Conservation (phyloP, 257 asterid species). For the Solanum dulcamara region DNA sequence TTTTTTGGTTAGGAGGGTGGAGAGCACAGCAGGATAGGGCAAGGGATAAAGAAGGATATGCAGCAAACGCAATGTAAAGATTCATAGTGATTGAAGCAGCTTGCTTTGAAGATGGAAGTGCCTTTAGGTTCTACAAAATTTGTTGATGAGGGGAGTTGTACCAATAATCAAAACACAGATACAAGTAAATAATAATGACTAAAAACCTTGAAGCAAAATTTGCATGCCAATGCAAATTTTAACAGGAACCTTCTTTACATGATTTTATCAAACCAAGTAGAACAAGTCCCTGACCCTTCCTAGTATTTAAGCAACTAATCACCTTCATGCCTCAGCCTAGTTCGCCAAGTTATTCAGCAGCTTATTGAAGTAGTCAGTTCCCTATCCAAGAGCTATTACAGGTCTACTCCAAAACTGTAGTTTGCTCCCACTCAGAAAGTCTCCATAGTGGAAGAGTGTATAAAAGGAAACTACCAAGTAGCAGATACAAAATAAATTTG, state of each 20-base stretch:
- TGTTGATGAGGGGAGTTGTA: background rate
- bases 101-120: background rate
- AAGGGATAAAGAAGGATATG: background rate
- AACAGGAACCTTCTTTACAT: background rate
- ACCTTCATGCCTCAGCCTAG: background rate
- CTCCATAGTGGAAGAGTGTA: background rate
- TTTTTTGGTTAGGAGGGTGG: background rate
- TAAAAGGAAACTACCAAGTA: background rate
- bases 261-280: background rate
- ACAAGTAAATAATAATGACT: background rate
- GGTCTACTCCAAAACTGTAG: background rate
- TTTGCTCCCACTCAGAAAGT: background rate
- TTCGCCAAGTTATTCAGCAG: background rate
- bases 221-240: background rate
- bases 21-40: background rate
- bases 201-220: background rate
- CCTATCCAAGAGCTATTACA: background rate
- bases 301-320: background rate
- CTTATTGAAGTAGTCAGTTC: background rate
- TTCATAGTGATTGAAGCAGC: background rate
- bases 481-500: constrained; percentile 1
- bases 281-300: background rate
- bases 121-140: background rate
- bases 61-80: background rate
- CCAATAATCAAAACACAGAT: background rate